These are phyloP conservation scores for Tetrahymena borealis DNA, from an alignment of 73 alveolate genomes.

Conservation along the genomic window DNA sequence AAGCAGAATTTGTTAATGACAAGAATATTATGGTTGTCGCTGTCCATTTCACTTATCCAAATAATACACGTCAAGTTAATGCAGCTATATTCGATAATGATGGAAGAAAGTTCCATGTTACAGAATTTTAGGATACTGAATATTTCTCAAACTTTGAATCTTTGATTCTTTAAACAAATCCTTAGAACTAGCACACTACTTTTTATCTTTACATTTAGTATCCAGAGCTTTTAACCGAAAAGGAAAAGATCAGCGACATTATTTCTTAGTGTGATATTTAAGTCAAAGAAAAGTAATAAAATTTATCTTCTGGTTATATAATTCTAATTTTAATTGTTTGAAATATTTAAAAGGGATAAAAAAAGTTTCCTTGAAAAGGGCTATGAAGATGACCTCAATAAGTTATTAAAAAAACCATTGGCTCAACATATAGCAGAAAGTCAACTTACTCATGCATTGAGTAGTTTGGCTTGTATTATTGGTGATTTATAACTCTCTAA, in stretches of 20 bases:
- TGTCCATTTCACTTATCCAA: slow-evolving; percentile 33
- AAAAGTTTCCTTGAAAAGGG: slow-evolving; percentile 7
- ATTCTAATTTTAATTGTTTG: neutral
- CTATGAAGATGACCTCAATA: slow-evolving; percentile 18
- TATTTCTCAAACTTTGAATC: slow-evolving; percentile 69
- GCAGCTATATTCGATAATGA: slow-evolving; percentile 57
- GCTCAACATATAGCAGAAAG: slow-evolving; percentile 47
- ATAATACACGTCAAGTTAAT: slow-evolving; percentile 40
- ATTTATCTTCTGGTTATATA: slow-evolving; percentile 1
- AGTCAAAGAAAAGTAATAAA: slow-evolving; percentile 41
- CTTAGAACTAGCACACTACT: slow-evolving; percentile 48
- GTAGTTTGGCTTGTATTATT: slow-evolving; percentile 51
- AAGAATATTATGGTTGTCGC: slow-evolving; percentile 22
- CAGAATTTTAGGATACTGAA: slow-evolving; percentile 73
- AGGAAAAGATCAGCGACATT: slow-evolving; percentile 58
- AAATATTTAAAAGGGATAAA: neutral
- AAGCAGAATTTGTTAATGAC: neutral
- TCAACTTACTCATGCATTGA: slow-evolving; percentile 49
- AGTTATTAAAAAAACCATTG: slow-evolving; percentile 36
- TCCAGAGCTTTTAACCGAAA: slow-evolving; percentile 55
- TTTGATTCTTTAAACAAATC: slow-evolving; percentile 54
- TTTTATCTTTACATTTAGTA: slow-evolving; percentile 54
- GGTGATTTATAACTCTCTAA: slow-evolving; percentile 39
- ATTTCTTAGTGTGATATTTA: slow-evolving; percentile 55
- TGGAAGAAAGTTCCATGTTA: slow-evolving; percentile 47